Evolutionary conservation across 1,284 basidiomycete genomes (phyloP), one percentile per base, ranked within the genome.

Genomic region (Spongispora temasekensis): DNA sequence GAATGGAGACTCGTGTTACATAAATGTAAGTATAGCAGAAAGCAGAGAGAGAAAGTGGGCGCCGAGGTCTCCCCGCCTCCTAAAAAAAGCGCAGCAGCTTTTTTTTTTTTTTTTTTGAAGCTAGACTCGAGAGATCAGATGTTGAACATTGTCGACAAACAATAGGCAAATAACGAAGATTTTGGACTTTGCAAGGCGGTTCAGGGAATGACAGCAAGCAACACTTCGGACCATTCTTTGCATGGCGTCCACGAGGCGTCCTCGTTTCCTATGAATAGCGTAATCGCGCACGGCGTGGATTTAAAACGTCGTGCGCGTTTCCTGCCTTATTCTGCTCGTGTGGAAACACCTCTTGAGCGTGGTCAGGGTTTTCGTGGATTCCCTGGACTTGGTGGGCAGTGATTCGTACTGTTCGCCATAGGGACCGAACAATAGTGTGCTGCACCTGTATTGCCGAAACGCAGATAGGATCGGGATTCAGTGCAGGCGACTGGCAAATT

Each of bases 261-360:
- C 71, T 70, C 71, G 60, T 75, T 72, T 37, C 63, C 55, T 40
- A 55, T 54, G 37, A 32, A 61, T 71, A 37, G 63, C 68, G 64
- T 70, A 68, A 69, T 69, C 63, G 55, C 55, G 35, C 67, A 69
- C 67, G 69, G 63, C 59, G 62, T 72, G 68, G 67, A 40, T 32
- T 60, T 58, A 59, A 60, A 60, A 56, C 67, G 66, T 61, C 58
- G 58, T 34, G 32, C 54, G 66, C 28, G 59, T 61, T 59, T 56
- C 37, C 44, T 50, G 28, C 60, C 57, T 42, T 56, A 48, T 58
- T 60, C 59, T 54, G 46, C 50, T 46, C 46, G 53, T 48, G 25
- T 59, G 32, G 25, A 48, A 17, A 23, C 7, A 30, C 52, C 21
- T 21, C 58, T 10, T 21, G 8, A 34, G 40, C 23, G 30, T 55